phyloP scores from a whole-genome alignment of 306 rosid genomes.

The Fragaria ananassa region DNA sequence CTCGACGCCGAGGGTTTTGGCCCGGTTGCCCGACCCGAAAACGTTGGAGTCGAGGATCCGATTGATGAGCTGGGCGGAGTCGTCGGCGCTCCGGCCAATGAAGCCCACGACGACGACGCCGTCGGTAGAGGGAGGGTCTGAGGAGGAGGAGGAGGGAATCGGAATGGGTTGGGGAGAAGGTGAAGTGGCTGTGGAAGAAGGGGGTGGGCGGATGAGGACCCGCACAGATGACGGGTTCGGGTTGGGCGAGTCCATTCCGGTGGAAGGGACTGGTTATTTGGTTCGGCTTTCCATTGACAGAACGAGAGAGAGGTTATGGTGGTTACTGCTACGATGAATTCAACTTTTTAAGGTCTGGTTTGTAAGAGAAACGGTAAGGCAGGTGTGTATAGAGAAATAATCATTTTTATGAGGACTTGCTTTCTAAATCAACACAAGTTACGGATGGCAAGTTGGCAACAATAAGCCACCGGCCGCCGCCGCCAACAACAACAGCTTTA shows the following conservation, averaged over 20 bases:
- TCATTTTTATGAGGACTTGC: no score
- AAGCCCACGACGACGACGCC: slow-evolving; percentile 83
- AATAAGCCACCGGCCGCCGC: no score
- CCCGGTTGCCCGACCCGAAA: slow-evolving; percentile 74
- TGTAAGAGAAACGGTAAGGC: no score
- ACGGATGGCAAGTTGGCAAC: no score
- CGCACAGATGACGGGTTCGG: slow-evolving; percentile 46
- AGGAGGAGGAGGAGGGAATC: slow-evolving; percentile 11
- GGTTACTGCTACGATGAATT: no score
- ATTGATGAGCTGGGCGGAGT: slow-evolving; percentile 64
- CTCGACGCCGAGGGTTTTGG: slow-evolving; percentile 40
- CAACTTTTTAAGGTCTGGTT: no score
- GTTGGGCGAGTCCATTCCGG: slow-evolving; percentile 16
- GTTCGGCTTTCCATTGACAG: slow-evolving; percentile 20
- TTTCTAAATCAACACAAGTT: no score
- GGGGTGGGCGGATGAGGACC: slow-evolving; percentile 67
- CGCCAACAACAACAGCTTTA: no score
- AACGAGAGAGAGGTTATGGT: no score
- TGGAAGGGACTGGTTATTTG: background rate
- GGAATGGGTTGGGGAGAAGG: slow-evolving; percentile 34
- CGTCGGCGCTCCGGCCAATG: slow-evolving; percentile 48
- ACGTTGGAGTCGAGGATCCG: slow-evolving; percentile 68
- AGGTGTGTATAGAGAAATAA: no score
- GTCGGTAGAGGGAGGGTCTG: slow-evolving; percentile 45
- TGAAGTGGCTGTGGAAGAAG: slow-evolving; percentile 32